A percentile compares a stretch with the other conserved stretches of the same genome.
Conservation (phyloP, 2,329 filamentous ascomycete genomes). For the Exophiala viscosa region DNA sequence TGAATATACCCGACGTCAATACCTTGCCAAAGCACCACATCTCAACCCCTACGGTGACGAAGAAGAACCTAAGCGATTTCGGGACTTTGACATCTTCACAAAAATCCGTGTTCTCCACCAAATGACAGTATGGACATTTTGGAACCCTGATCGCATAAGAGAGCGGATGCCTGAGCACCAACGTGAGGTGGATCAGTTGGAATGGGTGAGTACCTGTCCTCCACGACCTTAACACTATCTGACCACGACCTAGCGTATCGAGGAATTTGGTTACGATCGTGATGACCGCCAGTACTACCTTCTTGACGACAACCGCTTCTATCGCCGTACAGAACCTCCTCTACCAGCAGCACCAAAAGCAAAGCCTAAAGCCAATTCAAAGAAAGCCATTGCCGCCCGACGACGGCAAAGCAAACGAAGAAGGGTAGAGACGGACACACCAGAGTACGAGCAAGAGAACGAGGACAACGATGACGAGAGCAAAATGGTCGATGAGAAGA, state of each 20-base stretch:
- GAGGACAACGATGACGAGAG: constrained; percentile 39
- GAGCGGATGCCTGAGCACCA: constrained; percentile 75
- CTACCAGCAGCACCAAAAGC: constrained; percentile 52
- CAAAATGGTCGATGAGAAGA: constrained; percentile 38
- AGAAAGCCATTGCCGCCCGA: constrained; percentile 59
- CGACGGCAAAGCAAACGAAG: constrained; percentile 70
- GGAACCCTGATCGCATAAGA: constrained; percentile 79
- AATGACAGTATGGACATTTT: constrained; percentile 83
- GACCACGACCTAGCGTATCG: constrained; percentile 38
- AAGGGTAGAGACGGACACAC: constrained; percentile 35
- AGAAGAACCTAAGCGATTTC: constrained; percentile 69
- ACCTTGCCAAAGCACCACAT: constrained; percentile 70
- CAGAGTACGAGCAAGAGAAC: constrained; percentile 42
- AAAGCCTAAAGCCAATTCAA: constrained; percentile 63
- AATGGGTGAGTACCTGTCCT: constrained; percentile 63
- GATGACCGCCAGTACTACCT: constrained; percentile 85
- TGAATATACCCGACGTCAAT: constrained; percentile 88
- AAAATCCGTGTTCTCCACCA: constrained; percentile 80
- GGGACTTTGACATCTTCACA: constrained; percentile 74
- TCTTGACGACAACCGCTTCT: constrained; percentile 89
- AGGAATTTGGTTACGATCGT: constrained; percentile 70
- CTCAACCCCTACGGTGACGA: constrained; percentile 82
- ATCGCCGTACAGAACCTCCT: constrained; percentile 76
- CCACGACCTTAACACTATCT: constrained; percentile 7
- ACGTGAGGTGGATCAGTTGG: constrained; percentile 73